These are phyloP conservation scores for Umbelopsis sp. DNA, from an alignment of 192 early-diverging fungal genomes.

Conservation along the genomic window DNA sequence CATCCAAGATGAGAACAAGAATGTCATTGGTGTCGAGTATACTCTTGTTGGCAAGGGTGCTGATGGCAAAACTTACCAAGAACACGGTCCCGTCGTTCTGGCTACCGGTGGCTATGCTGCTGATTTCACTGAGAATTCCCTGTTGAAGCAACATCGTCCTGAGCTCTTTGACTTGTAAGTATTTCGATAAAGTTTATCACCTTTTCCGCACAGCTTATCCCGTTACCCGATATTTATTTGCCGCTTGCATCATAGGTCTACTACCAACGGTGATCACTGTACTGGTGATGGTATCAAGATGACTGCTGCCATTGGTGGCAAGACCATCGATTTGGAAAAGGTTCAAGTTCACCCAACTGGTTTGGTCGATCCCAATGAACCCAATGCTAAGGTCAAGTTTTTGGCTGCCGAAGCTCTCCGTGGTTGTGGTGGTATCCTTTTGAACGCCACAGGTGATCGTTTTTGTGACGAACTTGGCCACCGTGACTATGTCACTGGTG, in stretches of 20 bases:
- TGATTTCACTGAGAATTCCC: conserved; percentile 76
- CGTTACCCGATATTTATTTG: conserved; percentile 27
- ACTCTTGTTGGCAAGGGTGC: conserved; percentile 45
- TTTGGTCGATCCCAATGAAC: conserved; percentile 87
- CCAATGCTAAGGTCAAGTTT: conserved; percentile 90
- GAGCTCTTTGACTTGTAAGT: conserved; percentile 60
- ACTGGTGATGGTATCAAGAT: conserved; percentile 96
- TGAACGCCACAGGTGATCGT: conserved; percentile 81
- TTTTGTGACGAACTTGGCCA: conserved; percentile 94
- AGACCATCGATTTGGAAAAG: conserved; percentile 92
- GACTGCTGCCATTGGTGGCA: conserved; percentile 75
- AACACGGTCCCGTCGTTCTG: conserved; percentile 81
- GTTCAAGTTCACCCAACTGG: conserved; percentile 99
- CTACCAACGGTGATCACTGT: conserved; percentile 94
- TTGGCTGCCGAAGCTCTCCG: conserved; percentile 95
- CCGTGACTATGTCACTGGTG: conserved; percentile 90
- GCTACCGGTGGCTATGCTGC: conserved; percentile 97
- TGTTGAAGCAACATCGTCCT: conserved; percentile 83
- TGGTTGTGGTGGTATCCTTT: conserved; percentile 87
- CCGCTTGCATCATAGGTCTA: conserved; percentile 48
- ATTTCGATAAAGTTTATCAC: background rate
- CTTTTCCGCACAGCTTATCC: background rate
- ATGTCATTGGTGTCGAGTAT: conserved; percentile 85
- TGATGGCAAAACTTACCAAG: conserved; percentile 60
- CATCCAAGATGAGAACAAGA: conserved; percentile 62